Conservation (phyloP, 371 early-diverging fungal species). For the Chytridium lagenaria region DNA sequence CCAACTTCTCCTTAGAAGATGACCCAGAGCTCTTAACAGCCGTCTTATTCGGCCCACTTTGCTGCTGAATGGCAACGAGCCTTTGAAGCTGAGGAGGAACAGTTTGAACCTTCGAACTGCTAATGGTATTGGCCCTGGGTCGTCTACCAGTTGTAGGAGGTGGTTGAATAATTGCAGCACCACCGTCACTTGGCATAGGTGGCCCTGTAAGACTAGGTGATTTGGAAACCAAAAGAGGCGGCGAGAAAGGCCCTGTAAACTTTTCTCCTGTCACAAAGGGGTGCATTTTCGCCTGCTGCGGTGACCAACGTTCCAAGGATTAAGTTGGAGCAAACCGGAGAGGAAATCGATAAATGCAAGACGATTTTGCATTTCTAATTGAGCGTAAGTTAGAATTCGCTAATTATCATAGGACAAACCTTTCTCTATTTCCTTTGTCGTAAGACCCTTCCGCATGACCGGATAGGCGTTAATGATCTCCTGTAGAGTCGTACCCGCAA, state of each 20-base stretch:
- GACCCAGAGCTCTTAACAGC: constrained; percentile 19
- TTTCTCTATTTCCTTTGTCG: constrained; percentile 72
- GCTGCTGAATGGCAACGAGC: constrained; percentile 48
- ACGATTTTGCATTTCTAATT: constrained; percentile 68
- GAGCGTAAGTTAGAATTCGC: background rate
- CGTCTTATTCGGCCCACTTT: constrained; percentile 38
- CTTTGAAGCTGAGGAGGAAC: constrained; percentile 51
- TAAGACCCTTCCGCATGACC: constrained; percentile 66
- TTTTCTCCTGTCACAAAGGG: constrained; percentile 93
- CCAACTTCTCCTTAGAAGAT: constrained; percentile 9
- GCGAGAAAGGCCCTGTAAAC: constrained; percentile 51
- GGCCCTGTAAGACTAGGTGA: background rate
- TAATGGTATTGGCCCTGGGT: constrained; percentile 53
- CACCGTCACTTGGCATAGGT: background rate
- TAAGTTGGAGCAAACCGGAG: constrained; percentile 80
- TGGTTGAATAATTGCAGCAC: background rate
- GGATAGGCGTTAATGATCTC: constrained; percentile 85
- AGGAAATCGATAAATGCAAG: constrained; percentile 87
- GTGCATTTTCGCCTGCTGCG: constrained; percentile 89
- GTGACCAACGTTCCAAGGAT: constrained; percentile 94
- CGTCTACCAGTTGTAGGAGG: constrained; percentile 24
- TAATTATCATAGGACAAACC: constrained; percentile 33
- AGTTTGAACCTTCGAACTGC: constrained; percentile 41
- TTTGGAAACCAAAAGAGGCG: constrained; percentile 2
- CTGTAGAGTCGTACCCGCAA: constrained; percentile 73